Base-by-base conservation (phyloP, 2,329 filamentous ascomycete genomes). In the Colletotrichum costaricense region DNA sequence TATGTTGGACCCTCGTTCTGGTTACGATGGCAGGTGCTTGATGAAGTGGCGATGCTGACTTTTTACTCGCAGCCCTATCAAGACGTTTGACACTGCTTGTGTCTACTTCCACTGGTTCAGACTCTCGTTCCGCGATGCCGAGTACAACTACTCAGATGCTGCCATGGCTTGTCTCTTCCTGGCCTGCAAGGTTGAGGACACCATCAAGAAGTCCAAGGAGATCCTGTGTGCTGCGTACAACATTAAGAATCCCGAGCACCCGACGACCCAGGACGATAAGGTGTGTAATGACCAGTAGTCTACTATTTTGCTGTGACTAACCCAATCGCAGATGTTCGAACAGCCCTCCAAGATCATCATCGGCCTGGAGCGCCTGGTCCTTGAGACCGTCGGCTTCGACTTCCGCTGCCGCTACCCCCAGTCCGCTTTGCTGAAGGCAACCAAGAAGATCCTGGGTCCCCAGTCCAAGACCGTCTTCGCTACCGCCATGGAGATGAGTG, bases 131-230 rank as follows among this genome's bases (percentile, higher is more conserved):
- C 89, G 92, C n/a, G 94, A 95, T 77, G 91, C 87, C 76, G 95
- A 97, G 79, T 98, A 97, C 82, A 94, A 93, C 81, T 95, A 92
- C 76, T 84, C 94, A 82, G 96, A 98, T 80, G 95, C 95, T 2
- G 95, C 96, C 0, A 90, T 97, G 7, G 95, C 97, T 1, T 93
- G 95, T 28, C 86, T 99, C 9, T 96, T 98, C 79, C 94, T 95
- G 3, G 95, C 95, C 2, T 98, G 96, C 87, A 99, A 99, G 85
- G 95, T 97, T 58, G 97, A 99, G 83, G 97, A 99, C 82, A 99
- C 97, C 0, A 90, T 98, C 76, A 99, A 99, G 85, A 98, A 98
- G 86, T 97, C 95, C 4, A 92, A 91, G 71, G 97, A 99, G 75
- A 97, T 99, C 74, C 87, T 98, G 19, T 97, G 95, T 72, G 95